Evolutionary conservation across 345 rosid species (phyloP).

Genomic region (Syzygium aqueum): DNA sequence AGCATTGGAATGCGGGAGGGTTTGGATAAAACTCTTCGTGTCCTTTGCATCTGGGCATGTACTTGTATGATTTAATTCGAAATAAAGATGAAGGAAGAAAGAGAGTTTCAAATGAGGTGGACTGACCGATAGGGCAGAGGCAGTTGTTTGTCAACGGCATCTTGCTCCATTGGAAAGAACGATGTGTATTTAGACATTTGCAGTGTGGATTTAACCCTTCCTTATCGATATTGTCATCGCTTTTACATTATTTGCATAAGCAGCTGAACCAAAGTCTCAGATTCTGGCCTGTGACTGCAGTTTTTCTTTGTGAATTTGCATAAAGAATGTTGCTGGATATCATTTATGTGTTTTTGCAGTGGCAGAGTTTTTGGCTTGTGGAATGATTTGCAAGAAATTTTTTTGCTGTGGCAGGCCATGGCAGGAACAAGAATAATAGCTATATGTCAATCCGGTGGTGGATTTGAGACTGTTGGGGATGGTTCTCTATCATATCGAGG

Average conservation of each 20-base stretch:
- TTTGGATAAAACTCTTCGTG: not conserved
- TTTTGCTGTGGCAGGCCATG: conserved; percentile 34
- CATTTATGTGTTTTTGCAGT: not conserved
- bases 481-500: conserved; percentile 44
- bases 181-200: not conserved
- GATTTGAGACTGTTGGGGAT: conserved; percentile 35
- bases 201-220: not conserved
- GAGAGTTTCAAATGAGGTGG: not conserved
- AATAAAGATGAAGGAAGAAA: not conserved
- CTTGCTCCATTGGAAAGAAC: not conserved
- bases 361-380: not conserved
- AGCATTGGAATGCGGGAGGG: not conserved
- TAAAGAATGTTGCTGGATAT: not conserved
- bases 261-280: not conserved
- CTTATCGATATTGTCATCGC: not conserved
- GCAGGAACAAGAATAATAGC: conserved; percentile 52
- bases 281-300: not conserved
- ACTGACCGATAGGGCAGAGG: not conserved
- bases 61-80: not conserved
- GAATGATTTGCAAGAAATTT: not conserved
- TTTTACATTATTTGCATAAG: not conserved
- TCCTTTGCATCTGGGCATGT: not conserved
- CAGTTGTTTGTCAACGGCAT: not conserved
- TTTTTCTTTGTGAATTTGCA: not conserved
- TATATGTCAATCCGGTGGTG: conserved; percentile 64